Conservation (phyloP, 257 asterid species). For the Lantana camara region DNA sequence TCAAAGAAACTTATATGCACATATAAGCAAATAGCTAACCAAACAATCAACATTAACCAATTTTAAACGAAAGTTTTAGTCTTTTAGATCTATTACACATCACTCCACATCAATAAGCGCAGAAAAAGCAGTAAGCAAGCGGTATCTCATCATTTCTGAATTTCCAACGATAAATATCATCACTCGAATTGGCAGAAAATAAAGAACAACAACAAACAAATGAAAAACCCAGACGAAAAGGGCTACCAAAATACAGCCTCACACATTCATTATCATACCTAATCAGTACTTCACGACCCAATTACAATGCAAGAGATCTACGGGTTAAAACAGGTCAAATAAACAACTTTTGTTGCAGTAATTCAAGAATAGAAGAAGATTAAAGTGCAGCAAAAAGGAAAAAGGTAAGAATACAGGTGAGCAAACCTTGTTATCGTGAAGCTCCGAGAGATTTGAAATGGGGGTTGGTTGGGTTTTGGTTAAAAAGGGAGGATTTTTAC, state of each 20-base stretch:
- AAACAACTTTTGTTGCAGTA: not conserved
- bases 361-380: not conserved
- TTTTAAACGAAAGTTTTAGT: not conserved
- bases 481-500: not conserved
- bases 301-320: slow-evolving; percentile 30
- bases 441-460: not conserved
- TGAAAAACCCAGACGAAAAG: not conserved
- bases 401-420: not conserved
- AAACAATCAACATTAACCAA: not conserved
- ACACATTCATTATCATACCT: not conserved
- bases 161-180: not conserved
- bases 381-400: not conserved
- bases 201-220: not conserved
- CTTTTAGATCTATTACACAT: slow-evolving; percentile 15
- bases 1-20: not conserved
- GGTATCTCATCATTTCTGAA: not conserved
- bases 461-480: not conserved
- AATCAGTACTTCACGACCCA: not conserved
- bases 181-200: not conserved
- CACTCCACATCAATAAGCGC: not conserved
- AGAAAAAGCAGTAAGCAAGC: not conserved
- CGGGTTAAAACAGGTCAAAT: slow-evolving; percentile 2
- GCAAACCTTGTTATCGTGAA: slow-evolving; percentile 9
- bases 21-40: not conserved
- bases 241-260: not conserved